phyloP scores from a whole-genome alignment of 306 rosid genomes.

The Nissolia schottii region DNA sequence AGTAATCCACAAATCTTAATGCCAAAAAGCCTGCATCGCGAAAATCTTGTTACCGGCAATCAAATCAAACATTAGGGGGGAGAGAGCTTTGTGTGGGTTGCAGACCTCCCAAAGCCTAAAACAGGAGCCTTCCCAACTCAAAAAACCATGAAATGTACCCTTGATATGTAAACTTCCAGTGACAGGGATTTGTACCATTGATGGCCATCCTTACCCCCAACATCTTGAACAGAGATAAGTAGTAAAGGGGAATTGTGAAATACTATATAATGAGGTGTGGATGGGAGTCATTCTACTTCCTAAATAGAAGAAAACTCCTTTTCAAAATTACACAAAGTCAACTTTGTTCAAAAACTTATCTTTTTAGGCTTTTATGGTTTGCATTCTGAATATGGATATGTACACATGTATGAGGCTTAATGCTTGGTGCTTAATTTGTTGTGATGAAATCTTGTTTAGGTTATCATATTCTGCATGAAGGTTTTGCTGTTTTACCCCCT shows the following conservation, averaged over 20 bases:
- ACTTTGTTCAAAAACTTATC: not conserved
- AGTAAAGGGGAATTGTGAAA: too few relatives aligned
- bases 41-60: not conserved
- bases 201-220: not conserved
- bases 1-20: constrained; percentile 10
- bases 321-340: too few relatives aligned
- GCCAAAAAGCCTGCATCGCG: not conserved
- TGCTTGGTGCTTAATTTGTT: not conserved
- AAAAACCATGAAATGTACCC: not conserved
- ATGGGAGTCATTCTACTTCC: not conserved
- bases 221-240: not conserved
- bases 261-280: too few relatives aligned
- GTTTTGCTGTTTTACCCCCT: constrained; percentile 10
- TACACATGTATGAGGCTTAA: too few relatives aligned
- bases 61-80: not conserved
- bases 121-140: not conserved
- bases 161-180: not conserved
- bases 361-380: too few relatives aligned
- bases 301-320: not conserved
- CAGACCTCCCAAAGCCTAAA: not conserved
- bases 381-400: too few relatives aligned
- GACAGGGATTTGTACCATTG: not conserved
- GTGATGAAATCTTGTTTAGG: not conserved
- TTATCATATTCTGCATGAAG: constrained; percentile 2
- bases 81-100: not conserved